Percentiles rank a stretch among this genome's conserved stretches.
Conservation (phyloP, 2,329 filamentous ascomycete genomes). For the Onygenales sp. region DNA sequence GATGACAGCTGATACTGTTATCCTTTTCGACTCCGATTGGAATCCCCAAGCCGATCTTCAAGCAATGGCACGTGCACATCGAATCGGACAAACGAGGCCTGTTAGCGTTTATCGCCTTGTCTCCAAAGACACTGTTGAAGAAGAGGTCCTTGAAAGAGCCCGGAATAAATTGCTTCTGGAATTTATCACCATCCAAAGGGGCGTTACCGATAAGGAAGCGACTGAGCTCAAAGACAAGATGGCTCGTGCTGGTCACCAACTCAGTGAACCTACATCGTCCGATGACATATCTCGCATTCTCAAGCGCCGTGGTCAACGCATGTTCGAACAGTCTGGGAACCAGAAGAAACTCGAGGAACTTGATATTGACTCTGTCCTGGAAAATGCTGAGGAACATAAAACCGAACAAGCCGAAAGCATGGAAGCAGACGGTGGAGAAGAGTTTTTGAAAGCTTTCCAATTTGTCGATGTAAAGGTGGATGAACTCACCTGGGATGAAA, state of each 20-base stretch:
- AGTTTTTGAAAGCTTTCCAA: conserved; percentile 81
- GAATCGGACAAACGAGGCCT: conserved; percentile 91
- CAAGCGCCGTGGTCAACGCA: conserved; percentile 96
- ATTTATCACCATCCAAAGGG: conserved; percentile 93
- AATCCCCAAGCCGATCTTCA: conserved; percentile 97
- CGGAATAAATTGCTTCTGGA: conserved; percentile 96
- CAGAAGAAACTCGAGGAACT: conserved; percentile 94
- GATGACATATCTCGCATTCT: conserved; percentile 95
- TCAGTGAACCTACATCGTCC: conserved; percentile 74
- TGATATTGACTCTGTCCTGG: conserved; percentile 87
- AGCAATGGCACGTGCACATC: conserved; percentile 95
- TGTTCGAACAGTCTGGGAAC: conserved; percentile 96
- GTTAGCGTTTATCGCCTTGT: conserved; percentile 95
- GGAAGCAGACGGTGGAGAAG: conserved; percentile 90
- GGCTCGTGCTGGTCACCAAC: conserved; percentile 46
- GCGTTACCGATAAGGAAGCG: conserved; percentile 86
- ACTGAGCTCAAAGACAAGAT: conserved; percentile 77
- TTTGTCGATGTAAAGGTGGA: conserved; percentile 95
- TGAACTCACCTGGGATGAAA: conserved; percentile 93
- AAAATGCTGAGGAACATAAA: conserved; percentile 94
- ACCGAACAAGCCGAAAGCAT: conserved; percentile 92
- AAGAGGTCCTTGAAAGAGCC: conserved; percentile 91
- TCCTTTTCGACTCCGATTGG: conserved; percentile 96
- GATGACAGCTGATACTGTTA: conserved; percentile 90
- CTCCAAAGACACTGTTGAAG: conserved; percentile 96